phyloP scores from a whole-genome alignment of 192 early-diverging fungal species.

The Coemansia sp. region DNA sequence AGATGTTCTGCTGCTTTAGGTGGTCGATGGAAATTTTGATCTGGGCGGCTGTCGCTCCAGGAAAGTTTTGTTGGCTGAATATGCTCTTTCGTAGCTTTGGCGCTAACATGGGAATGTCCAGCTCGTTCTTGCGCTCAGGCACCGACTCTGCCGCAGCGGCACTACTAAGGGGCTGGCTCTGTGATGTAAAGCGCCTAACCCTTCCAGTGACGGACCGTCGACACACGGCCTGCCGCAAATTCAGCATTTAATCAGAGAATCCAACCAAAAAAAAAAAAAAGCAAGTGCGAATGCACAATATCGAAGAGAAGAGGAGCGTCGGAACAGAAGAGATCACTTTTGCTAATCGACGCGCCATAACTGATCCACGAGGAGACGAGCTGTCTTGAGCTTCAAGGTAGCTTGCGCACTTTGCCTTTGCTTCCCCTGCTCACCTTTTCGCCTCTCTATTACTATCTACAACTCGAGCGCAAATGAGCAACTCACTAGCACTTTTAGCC shows the following conservation, averaged over 20 bases:
- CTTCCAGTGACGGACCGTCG: not conserved
- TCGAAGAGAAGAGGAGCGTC: not conserved
- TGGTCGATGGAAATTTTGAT: constrained; percentile 38
- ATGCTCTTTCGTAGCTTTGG: constrained; percentile 33
- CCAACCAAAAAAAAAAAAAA: not conserved
- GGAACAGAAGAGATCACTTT: not conserved
- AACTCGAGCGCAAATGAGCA: constrained; percentile 21
- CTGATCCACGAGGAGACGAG: not conserved
- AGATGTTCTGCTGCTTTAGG: constrained; percentile 43
- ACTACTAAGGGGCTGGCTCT: not conserved
- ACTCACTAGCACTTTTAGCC: constrained; percentile 23
- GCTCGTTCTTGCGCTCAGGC: constrained; percentile 39
- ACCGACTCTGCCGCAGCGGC: not conserved
- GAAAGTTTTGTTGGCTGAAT: constrained; percentile 23
- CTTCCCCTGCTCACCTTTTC: not conserved
- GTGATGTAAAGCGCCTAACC: not conserved
- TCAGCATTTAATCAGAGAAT: not conserved
- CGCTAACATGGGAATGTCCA: constrained; percentile 52
- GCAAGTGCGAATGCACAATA: not conserved
- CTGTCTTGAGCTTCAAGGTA: no score
- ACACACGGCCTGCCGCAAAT: not conserved
- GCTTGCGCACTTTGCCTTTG: not conserved
- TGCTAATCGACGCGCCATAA: not conserved
- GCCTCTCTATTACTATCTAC: not conserved
- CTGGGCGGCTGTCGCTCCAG: constrained; percentile 30